Evolutionary conservation across 1,284 basidiomycete genomes (phyloP).

Genomic region (Trametes pubescens): DNA sequence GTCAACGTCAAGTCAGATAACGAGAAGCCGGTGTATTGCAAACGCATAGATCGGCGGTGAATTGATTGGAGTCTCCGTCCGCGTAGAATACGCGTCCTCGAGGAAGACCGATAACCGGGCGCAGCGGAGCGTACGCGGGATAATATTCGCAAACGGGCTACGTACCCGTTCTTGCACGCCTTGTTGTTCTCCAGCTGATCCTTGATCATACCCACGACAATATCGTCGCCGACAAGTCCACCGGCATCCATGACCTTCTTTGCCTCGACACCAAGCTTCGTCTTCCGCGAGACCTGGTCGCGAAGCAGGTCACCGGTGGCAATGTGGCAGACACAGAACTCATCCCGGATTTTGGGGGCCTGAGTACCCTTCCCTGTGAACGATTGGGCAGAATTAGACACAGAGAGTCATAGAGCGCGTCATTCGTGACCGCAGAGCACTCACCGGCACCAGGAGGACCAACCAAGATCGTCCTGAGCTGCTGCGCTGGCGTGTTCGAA

Average conservation of each 20-base stretch:
- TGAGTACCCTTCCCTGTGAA: conserved; percentile 94
- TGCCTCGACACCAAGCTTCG: conserved; percentile 88
- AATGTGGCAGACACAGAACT: conserved; percentile 97
- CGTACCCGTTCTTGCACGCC: conserved; percentile 91
- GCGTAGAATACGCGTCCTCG: neutral
- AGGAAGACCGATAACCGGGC: neutral
- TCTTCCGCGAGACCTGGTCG: conserved; percentile 91
- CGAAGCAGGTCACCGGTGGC: conserved; percentile 99
- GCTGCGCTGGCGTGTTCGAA: conserved; percentile 75
- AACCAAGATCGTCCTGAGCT: conserved; percentile 90
- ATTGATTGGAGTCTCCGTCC: neutral
- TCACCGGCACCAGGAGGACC: conserved; percentile 96
- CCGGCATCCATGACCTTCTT: conserved; percentile 99
- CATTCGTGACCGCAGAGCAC: conserved; percentile 53
- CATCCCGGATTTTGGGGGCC: conserved; percentile 91
- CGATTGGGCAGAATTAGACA: neutral
- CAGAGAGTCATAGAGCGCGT: neutral
- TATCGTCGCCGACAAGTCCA: conserved; percentile 94
- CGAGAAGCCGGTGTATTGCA: neutral
- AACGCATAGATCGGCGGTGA: conserved; percentile 4
- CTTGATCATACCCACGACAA: conserved; percentile 98
- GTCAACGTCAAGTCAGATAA: conserved; percentile 15
- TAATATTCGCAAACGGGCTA: conserved; percentile 30
- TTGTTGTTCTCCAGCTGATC: conserved; percentile 95
- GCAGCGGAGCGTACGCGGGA: conserved; percentile 19